Evolutionary conservation across 331 rosid genomes (phyloP), one percentile per base, ranked within the genome.

Genomic region (Rosa hybrid): DNA sequence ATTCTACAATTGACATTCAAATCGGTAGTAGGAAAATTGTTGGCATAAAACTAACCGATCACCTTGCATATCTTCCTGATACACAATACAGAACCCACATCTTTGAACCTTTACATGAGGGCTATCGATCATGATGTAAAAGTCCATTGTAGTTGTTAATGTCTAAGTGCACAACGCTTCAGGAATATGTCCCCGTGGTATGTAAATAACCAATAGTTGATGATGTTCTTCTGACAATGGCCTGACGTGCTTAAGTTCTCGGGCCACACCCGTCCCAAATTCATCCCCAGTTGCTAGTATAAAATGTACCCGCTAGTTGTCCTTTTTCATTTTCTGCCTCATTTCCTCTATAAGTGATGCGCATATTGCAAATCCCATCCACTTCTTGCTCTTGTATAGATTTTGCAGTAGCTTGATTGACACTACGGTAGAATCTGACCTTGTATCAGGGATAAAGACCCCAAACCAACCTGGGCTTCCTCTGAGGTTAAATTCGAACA

Each of bases 151-250:
- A 20, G 27, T n/a, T 2, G 25, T 9, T 57, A n/a, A 57, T n/a
- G 27, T 57, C 12, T n/a, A 5, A 18, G 5, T n/a, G 14, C 0
- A 9, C 8, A 5, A 5, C 5, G 0, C 64, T 57, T 9, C 6
- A 25, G 7, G 4, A 42, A 78, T n/a, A 2, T 1, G 42, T 17
- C 38, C 76, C 49, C 76, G 57, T 10, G 77, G 77, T 65, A 42
- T 39, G 20, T 71, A 71, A 10, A n/a, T 1, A 39, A 79, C 60
- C 77, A 51, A 59, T 10, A 79, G 69, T 59, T 59, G 51, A 71
- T 16, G 49, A 2, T 6, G 65, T 59, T 59, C 65, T 21, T 59
- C 6, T 59, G 30, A 21, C 30, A 3, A 21, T 8, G 53, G 53
- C 53, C 65, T 59, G 65, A 21, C 11, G 5, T 60, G 16, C 67